Percentiles rank a stretch among this genome's conserved stretches.
These are phyloP conservation scores for Seiridium unicorne DNA, from an alignment of 2,329 filamentous ascomycete genomes.

Conservation along the genomic window DNA sequence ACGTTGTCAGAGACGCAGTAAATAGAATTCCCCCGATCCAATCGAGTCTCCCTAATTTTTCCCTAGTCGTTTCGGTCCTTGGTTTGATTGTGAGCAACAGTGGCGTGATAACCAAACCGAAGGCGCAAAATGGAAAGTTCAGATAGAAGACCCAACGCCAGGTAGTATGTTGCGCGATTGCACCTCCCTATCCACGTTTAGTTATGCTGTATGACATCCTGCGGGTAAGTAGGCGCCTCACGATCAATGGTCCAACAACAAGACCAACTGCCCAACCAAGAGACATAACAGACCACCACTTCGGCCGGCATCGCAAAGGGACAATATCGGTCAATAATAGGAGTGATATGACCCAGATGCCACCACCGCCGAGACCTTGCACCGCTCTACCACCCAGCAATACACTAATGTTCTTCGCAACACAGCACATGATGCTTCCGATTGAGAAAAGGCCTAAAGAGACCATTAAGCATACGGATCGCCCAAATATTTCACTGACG, in stretches of 20 bases:
- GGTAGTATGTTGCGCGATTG: slow-evolving; percentile 1
- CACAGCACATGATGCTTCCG: slow-evolving; percentile 11
- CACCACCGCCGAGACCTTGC: slow-evolving; percentile 36
- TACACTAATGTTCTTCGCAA: slow-evolving; percentile 21
- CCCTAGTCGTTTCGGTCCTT: neutral
- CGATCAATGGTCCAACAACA: slow-evolving; percentile 7
- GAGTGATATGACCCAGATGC: slow-evolving; percentile 17
- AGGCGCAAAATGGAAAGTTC: slow-evolving; percentile 28
- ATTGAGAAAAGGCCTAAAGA: slow-evolving; percentile 6
- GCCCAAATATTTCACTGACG: slow-evolving; percentile 11
- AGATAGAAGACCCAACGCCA: slow-evolving; percentile 34
- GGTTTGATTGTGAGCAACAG: slow-evolving; percentile 32
- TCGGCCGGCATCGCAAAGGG: slow-evolving; percentile 42
- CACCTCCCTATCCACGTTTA: slow-evolving; percentile 30
- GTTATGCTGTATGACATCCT: slow-evolving; percentile 26
- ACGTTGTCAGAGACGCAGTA: slow-evolving; percentile 12
- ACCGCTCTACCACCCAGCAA: slow-evolving; percentile 42
- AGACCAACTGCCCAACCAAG: slow-evolving; percentile 6
- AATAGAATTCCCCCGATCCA: slow-evolving; percentile 12
- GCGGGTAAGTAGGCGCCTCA: slow-evolving; percentile 18
- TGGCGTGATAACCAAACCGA: slow-evolving; percentile 23
- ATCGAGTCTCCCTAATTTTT: slow-evolving; percentile 10
- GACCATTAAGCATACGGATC: slow-evolving; percentile 2
- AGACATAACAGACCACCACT: slow-evolving; percentile 24
- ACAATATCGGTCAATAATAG: slow-evolving; percentile 41